Evolutionary conservation across 495 filamentous ascomycete genomes (phyloP), one percentile per base, ranked within the genome.

Genomic region (Neurospora hispaniola): DNA sequence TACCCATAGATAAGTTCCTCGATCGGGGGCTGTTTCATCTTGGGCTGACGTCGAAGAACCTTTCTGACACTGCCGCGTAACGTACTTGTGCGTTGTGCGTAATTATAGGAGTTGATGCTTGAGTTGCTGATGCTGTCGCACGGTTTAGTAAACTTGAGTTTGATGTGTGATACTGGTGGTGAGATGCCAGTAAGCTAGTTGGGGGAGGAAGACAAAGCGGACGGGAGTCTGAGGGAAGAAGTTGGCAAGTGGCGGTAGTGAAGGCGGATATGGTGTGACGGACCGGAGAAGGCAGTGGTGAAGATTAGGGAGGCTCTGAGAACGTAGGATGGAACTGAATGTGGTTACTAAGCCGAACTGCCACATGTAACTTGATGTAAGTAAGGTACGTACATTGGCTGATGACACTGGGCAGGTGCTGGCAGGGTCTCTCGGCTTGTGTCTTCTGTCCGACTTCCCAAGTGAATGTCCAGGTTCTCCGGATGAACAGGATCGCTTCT

Each of bases 1-100:
- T 76, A 80, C 80, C 85, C 84, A 81, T 86, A 87, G 70, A 88
- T 84, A 79, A 88, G 82, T 71, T 86, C 78, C 31, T 88, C 86
- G 71, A 88, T 75, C 12, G 84, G 82, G 40, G 80, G 83, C 66
- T 85, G 85, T 79, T 84, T 88, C 86, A 88, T 88, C 71, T 82
- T 82, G 82, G 68, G 71, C 69, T 66, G 27, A 66, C 23, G 18
- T 35, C 27, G 14, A 66, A 38, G 54, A 31, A 35, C 54, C 27
- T 66, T 16, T 14, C 14, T 66, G 23, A 18, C 14, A 27, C 31
- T 16, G 54, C 54, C 12, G 27, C 27, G 48, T 10, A 12, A 59
- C 27, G 54, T 66, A 66, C 16, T 18, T 6, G 7, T 31, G 27
- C 35, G 7, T 14, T 35, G 5, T 66, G 16, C 31, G 54, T 66